Base-by-base conservation (phyloP, 495 filamentous ascomycete genomes). In the Xylaria curta region DNA sequence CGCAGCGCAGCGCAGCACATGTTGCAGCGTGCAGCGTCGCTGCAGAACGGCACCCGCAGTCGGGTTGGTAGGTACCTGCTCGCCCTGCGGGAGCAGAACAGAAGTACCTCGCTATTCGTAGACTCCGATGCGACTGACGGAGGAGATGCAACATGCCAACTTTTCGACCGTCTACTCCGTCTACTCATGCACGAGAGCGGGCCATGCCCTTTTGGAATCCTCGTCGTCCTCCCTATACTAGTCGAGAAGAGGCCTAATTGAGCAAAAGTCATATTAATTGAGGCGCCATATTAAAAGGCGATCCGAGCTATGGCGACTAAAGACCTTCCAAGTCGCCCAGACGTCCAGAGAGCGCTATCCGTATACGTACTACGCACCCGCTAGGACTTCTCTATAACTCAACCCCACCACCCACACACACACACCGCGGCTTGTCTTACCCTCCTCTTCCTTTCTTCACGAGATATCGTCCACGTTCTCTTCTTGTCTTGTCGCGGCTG, bases 401-500 rank as follows among this genome's bases (percentile, higher is more conserved):
- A 76, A 78, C 79, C 80, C 78, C 74, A 76, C 76, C 81, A 79
- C 81, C 78, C 79, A 75, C 75, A 79, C 81, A 79, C 81, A 65
- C 51, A 42, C 38, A 65, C 51, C 53, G 42, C 58, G 31, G 60
- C 53, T 60, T 76, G 81, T 77, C 82, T 83, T 76, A 83, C 84
- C 82, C 82, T 84, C 83, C 81, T 79, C 80, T 77, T 83, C 75
- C 79, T 80, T 68, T 79, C 81, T 78, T 83, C 81, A 83, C 83
- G 81, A 84, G 76, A 73, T 78, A 78, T 81, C 79, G 76, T 81
- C 79, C 74, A 76, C 82, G 66, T 84, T 85, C 83, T 83, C 82
- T 84, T 82, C 82, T 85, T 84, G 75, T 79, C 76, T 82, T 82
- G 82, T 83, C 78, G 80, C 81, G 80, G 84, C 76, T 81, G 78